Conservation (phyloP, 257 asterid species). For the Penstemon eatonii region DNA sequence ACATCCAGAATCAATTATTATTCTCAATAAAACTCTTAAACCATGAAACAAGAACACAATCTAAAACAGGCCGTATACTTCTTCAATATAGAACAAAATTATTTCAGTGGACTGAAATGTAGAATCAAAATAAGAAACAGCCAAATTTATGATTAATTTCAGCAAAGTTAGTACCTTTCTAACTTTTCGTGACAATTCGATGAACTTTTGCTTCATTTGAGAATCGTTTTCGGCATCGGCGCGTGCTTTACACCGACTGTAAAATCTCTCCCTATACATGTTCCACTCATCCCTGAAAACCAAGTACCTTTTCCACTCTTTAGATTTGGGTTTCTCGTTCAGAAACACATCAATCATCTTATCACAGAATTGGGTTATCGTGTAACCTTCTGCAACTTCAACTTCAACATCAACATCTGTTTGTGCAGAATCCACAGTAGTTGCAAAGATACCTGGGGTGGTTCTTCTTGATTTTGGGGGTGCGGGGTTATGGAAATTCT, state of each 20-base stretch:
- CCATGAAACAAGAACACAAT: too few relatives aligned
- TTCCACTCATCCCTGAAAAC: constrained; percentile 86
- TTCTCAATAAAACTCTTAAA: too few relatives aligned
- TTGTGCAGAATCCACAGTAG: constrained; percentile 34
- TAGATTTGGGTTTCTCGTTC: constrained; percentile 81
- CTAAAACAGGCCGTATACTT: too few relatives aligned
- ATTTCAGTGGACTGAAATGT: background rate
- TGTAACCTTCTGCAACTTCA: constrained; percentile 75
- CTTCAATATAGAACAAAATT: background rate
- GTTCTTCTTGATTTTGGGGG: constrained; percentile 34
- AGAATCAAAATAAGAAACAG: background rate
- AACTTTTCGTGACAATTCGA: constrained; percentile 65
- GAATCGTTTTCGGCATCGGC: constrained; percentile 63
- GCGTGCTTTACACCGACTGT: constrained; percentile 52
- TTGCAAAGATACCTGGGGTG: constrained; percentile 36
- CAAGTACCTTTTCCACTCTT: constrained; percentile 75
- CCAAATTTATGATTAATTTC: background rate
- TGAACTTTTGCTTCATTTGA: constrained; percentile 58
- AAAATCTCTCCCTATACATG: constrained; percentile 65
- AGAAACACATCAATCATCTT: constrained; percentile 79
- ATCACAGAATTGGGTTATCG: constrained; percentile 79
- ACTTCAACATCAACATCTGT: constrained; percentile 55
- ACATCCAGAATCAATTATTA: too few relatives aligned
- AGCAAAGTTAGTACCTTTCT: constrained; percentile 49
- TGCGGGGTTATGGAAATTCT: constrained; percentile 27